Percentiles rank a stretch among this genome's conserved stretches.
These are phyloP conservation scores for Posidonia oceanica DNA, from an alignment of 116 monocot species.

Conservation along the genomic window DNA sequence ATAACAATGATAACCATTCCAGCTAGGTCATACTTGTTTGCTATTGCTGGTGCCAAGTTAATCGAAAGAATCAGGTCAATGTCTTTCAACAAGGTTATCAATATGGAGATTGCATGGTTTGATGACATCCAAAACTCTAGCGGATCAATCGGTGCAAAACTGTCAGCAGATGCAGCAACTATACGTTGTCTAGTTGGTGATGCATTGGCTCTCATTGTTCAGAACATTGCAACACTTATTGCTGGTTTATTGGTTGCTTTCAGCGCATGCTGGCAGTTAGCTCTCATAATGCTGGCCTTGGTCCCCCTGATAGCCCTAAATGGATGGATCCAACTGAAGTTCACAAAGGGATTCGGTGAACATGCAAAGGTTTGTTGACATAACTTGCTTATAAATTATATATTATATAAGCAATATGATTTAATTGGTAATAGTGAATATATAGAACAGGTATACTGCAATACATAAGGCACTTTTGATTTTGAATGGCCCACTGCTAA, in stretches of 20 bases:
- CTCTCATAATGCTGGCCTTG: slow-evolving; percentile 39
- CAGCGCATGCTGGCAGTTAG: slow-evolving; percentile 37
- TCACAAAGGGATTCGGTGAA: slow-evolving; percentile 41
- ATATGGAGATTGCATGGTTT: slow-evolving; percentile 77
- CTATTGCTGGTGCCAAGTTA: slow-evolving; percentile 47
- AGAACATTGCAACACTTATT: slow-evolving; percentile 30
- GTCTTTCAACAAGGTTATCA: slow-evolving; percentile 56
- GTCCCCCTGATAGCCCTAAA: slow-evolving; percentile 36
- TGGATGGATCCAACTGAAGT: slow-evolving; percentile 43
- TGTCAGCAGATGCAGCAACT: slow-evolving; percentile 43
- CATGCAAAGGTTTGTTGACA: slow-evolving; percentile 37
- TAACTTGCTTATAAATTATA: too few relatives aligned
- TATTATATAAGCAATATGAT: too few relatives aligned
- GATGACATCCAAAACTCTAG: slow-evolving; percentile 50
- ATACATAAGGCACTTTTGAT: too few relatives aligned
- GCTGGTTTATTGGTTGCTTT: slow-evolving; percentile 41
- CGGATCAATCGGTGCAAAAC: slow-evolving; percentile 30
- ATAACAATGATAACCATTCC: slow-evolving; percentile 35
- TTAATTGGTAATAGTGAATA: too few relatives aligned
- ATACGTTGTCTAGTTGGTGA: slow-evolving; percentile 51
- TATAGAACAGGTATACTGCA: too few relatives aligned
- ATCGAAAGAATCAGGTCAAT: slow-evolving; percentile 49
- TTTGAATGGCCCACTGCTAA: too few relatives aligned
- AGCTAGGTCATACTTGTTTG: slow-evolving; percentile 46
- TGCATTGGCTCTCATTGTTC: slow-evolving; percentile 31